Percentiles rank a stretch among this genome's conserved stretches.
These are phyloP conservation scores for Aurantiochytrium sp. DNA, from an alignment of 108 stramenopile species.

Conservation along the genomic window DNA sequence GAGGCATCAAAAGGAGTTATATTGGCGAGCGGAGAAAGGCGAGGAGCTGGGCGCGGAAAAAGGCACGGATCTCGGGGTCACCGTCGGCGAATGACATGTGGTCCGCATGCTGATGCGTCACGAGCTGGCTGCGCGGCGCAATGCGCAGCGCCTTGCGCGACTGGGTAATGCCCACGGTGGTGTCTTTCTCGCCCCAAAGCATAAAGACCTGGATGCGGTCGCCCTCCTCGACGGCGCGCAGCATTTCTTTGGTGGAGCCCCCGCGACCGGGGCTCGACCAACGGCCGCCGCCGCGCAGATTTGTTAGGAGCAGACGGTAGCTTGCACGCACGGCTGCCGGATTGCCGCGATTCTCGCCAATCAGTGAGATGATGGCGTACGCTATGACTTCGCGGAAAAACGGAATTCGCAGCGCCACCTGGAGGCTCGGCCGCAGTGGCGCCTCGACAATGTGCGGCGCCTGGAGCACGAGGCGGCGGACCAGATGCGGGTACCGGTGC, in stretches of 20 bases:
- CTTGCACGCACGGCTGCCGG: conserved; percentile 17
- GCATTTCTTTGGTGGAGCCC: conserved; percentile 8
- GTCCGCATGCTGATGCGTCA: background rate
- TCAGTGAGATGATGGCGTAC: background rate
- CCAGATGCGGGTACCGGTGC: background rate
- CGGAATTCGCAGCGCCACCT: background rate
- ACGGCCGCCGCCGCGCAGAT: background rate
- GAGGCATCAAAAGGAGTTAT: too few relatives aligned
- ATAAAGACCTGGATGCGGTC: background rate
- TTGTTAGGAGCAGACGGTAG: background rate
- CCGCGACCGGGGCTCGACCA: conserved; percentile 1
- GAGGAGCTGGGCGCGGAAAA: background rate
- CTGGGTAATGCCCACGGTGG: background rate
- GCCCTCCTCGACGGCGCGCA: background rate
- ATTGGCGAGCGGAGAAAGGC: background rate
- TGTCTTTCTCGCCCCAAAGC: background rate
- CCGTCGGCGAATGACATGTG: conserved; percentile 22
- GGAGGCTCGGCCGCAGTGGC: background rate
- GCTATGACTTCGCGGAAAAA: background rate
- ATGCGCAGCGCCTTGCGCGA: background rate
- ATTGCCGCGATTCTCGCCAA: conserved; percentile 5
- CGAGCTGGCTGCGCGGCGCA: background rate
- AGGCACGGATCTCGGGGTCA: background rate
- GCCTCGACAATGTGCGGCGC: conserved; percentile 27
- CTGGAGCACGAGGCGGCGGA: background rate